These are phyloP conservation scores for Choricystis sp. DNA, from an alignment of 139 green algal genomes.

Conservation along the genomic window DNA sequence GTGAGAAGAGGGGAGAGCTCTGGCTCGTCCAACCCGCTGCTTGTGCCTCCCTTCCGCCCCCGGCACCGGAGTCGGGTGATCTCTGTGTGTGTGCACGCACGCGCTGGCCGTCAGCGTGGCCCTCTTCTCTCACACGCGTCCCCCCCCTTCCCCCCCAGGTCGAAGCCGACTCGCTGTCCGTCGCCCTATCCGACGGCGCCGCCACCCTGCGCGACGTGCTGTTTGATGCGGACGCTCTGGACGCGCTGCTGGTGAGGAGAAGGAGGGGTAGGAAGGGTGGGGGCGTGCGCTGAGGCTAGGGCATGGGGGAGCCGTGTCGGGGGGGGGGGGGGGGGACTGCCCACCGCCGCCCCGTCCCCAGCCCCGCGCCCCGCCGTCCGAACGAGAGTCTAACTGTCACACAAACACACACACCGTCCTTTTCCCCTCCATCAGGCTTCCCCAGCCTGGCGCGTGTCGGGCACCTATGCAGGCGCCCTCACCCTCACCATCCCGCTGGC, in stretches of 20 bases:
- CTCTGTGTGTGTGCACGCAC: no score
- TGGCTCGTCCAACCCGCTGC: background rate
- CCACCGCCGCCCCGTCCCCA: no score
- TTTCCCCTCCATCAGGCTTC: background rate
- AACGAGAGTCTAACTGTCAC: background rate
- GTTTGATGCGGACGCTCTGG: background rate
- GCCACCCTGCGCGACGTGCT: background rate
- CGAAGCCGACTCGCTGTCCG: background rate
- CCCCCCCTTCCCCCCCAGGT: no score
- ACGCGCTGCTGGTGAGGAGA: background rate
- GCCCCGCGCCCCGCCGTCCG: background rate
- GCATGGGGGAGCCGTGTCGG: no score
- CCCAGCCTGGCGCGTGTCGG: background rate
- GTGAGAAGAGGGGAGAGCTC: background rate
- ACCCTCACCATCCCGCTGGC: background rate
- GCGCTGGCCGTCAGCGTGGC: no score
- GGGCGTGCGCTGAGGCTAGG: no score
- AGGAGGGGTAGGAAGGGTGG: background rate
- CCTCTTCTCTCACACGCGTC: no score
- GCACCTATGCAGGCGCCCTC: background rate
- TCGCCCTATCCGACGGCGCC: background rate
- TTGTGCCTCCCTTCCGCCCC: background rate
- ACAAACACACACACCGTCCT: background rate
- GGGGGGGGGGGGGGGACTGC: no score
- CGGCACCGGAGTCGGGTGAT: background rate